These are phyloP conservation scores for Wolfiporia cocos DNA, from an alignment of 1,284 basidiomycete genomes.

Conservation along the genomic window DNA sequence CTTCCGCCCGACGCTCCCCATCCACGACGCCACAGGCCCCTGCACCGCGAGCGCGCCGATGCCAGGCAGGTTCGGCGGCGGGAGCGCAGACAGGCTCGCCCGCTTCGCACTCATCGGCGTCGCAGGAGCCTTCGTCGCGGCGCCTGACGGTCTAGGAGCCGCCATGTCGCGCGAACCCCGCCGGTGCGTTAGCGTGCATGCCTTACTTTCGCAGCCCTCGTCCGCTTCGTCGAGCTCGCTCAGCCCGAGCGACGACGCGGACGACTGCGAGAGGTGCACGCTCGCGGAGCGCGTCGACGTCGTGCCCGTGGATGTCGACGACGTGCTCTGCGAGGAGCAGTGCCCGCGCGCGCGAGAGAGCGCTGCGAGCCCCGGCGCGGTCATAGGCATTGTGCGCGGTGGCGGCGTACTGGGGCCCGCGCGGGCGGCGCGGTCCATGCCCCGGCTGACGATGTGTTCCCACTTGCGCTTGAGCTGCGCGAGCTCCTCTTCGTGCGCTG, in stretches of 20 bases:
- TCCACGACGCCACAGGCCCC: slow-evolving; percentile 35
- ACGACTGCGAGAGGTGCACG: slow-evolving; percentile 39
- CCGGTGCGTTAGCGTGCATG: slow-evolving; percentile 19
- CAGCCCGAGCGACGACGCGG: slow-evolving; percentile 28
- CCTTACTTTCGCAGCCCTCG: slow-evolving; percentile 13
- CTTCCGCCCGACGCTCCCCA: slow-evolving; percentile 45
- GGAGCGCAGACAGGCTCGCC: slow-evolving; percentile 16
- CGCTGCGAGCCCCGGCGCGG: slow-evolving; percentile 1
- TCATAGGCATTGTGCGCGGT: not conserved
- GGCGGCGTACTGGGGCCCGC: slow-evolving; percentile 17
- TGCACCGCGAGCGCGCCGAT: slow-evolving; percentile 19
- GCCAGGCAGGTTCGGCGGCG: slow-evolving; percentile 26
- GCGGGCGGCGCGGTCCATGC: slow-evolving; percentile 35
- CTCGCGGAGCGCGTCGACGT: slow-evolving; percentile 26
- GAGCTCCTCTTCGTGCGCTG: slow-evolving; percentile 64
- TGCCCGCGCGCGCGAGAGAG: slow-evolving; percentile 20
- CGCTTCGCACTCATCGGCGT: slow-evolving; percentile 11
- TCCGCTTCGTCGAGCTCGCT: slow-evolving; percentile 36
- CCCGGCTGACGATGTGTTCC: slow-evolving; percentile 68
- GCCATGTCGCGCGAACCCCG: slow-evolving; percentile 25
- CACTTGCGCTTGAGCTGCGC: slow-evolving; percentile 71
- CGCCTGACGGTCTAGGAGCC: too few species aligned
- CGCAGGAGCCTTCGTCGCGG: too few species aligned
- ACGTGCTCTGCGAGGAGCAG: slow-evolving; percentile 19
- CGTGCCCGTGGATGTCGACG: slow-evolving; percentile 28